A percentile compares a stretch with the other conserved stretches of the same genome.
These are phyloP conservation scores for Glycine soja DNA, from an alignment of 306 rosid species.

Conservation along the genomic window DNA sequence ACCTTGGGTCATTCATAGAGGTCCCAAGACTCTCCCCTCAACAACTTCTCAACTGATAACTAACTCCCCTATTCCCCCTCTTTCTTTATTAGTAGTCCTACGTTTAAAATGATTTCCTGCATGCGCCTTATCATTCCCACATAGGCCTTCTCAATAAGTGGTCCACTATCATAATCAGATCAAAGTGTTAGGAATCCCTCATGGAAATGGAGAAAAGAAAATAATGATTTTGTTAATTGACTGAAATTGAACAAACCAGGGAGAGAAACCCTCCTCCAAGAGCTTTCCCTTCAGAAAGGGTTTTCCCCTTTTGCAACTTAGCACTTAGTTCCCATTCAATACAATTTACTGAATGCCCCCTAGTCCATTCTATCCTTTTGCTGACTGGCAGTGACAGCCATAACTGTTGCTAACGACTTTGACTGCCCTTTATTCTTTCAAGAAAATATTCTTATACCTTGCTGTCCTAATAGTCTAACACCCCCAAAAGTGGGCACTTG, in stretches of 20 bases:
- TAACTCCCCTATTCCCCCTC: neutral
- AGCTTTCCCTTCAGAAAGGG: no score
- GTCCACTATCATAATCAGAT: neutral
- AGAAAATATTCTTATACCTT: neutral
- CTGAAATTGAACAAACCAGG: slow-evolving; percentile 1
- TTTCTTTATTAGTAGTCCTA: neutral
- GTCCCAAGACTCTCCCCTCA: neutral
- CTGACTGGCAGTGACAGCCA: no score
- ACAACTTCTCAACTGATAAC: neutral
- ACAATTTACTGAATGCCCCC: neutral
- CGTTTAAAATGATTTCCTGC: neutral
- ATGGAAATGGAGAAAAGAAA: neutral
- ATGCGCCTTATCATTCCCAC: neutral
- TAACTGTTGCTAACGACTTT: neutral
- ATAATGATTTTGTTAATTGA: neutral
- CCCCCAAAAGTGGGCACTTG: neutral
- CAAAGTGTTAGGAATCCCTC: neutral
- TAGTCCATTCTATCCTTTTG: neutral
- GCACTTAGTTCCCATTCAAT: neutral
- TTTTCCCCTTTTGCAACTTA: neutral
- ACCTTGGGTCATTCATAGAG: neutral
- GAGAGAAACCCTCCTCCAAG: neutral
- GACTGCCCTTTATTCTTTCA: neutral
- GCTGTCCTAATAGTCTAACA: neutral
- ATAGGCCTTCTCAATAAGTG: neutral